Evolutionary conservation across 1,284 basidiomycete genomes (phyloP).

Genomic region (Sanghuangporus baumii): DNA sequence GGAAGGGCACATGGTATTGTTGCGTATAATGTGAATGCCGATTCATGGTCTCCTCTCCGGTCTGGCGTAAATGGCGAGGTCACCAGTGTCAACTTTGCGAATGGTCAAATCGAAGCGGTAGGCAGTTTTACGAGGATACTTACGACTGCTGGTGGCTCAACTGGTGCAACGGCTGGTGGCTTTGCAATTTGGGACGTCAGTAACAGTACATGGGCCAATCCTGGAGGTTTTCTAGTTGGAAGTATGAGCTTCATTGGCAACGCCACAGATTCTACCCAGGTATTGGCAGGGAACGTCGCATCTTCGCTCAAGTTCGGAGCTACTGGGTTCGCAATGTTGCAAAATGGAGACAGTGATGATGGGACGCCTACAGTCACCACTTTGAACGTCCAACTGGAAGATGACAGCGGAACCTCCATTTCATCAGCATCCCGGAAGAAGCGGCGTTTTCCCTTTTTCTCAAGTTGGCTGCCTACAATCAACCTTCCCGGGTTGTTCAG

Average conservation of each 20-base stretch:
- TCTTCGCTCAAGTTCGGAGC: slow-evolving; percentile 58
- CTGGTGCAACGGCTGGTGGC: slow-evolving; percentile 49
- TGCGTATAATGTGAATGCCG: slow-evolving; percentile 64
- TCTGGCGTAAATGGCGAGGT: slow-evolving; percentile 80
- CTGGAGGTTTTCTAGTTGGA: slow-evolving; percentile 71
- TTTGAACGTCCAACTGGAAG: slow-evolving; percentile 48
- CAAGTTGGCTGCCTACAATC: slow-evolving; percentile 47
- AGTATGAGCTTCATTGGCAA: slow-evolving; percentile 69
- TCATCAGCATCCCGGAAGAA: slow-evolving; percentile 27
- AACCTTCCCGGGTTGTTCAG: slow-evolving; percentile 44
- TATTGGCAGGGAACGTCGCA: slow-evolving; percentile 60
- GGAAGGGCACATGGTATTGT: slow-evolving; percentile 63
- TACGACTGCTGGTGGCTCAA: slow-evolving; percentile 31
- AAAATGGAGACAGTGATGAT: slow-evolving; percentile 44
- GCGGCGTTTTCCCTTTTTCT: slow-evolving; percentile 33
- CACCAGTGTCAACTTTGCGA: slow-evolving; percentile 47
- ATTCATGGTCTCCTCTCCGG: slow-evolving; percentile 67
- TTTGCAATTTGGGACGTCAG: slow-evolving; percentile 76
- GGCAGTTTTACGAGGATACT: slow-evolving; percentile 71
- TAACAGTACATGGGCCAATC: slow-evolving; percentile 61
- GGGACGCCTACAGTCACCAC: slow-evolving; percentile 54
- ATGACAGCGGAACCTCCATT: slow-evolving; percentile 26
- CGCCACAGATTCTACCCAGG: slow-evolving; percentile 36
- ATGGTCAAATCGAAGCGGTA: slow-evolving; percentile 55
- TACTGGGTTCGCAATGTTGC: slow-evolving; percentile 64